Evolutionary conservation across 192 early-diverging fungal species (phyloP), one percentile per base, ranked within the genome.

Genomic region (Phlyctochytrium arcticum): DNA sequence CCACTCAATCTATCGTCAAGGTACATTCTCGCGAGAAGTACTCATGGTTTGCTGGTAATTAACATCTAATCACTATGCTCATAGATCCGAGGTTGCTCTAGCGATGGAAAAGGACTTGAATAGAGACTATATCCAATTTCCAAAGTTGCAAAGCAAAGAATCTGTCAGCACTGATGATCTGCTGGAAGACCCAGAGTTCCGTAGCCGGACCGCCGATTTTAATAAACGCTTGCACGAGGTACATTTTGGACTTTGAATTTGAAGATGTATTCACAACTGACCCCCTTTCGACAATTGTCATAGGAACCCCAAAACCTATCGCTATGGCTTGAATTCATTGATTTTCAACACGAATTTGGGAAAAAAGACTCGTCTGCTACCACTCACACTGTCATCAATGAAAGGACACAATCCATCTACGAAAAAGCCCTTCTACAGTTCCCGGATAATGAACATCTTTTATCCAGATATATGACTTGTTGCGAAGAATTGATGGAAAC

Each of bases 371-470:
- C 23, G 2, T 35, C 39, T 29, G 67, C 68, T 12, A n/a, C n/a
- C n/a, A n/a, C n/a, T n/a, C n/a, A n/a, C n/a, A n/a, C n/a, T n/a
- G n/a, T n/a, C n/a, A 55, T 80, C 30, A 56, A 57, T 53, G 73
- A 75, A 37, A 79, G 71, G 48, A 78, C 76, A 46, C 36, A 80
- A 19, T 37, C 71, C 17, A 81, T 81, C 23, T 73, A 65, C 36
- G 73, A 76, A 64, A 69, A 70, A 33, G 80, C 80, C 2, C 29
- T 81, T 19, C 9, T 57, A 36, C 34, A 65, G 34, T 33, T 72
- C 0, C 71, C 71, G 5, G 26, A 60, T 10, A 33, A 61, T 36
- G 60, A 70, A 15, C 19, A 50, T 24, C 66, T 81, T 23, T 21
- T 73, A 19, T 26, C 47, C 15, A 49, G 64, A 21, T 79, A 69